A percentile compares a stretch with the other conserved stretches of the same genome.
phyloP scores from a whole-genome alignment of 441 rosid genomes.

The Dalechampia spathulata region DNA sequence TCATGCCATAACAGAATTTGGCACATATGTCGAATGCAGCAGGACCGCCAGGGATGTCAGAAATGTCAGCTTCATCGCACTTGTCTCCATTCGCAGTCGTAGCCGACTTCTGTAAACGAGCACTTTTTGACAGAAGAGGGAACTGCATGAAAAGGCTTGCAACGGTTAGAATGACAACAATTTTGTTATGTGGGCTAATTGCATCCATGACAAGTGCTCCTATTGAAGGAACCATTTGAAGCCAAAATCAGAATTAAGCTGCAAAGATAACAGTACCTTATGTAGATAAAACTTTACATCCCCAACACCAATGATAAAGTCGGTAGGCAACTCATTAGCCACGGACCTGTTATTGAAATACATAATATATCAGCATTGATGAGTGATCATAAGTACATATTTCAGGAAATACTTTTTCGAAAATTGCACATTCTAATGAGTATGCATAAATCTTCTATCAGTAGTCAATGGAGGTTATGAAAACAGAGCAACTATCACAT shows the following conservation, averaged over 20 bases:
- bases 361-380: not conserved
- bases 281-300: conserved; percentile 63
- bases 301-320: conserved; percentile 44
- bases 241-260: no score
- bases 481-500: no score
- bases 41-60: conserved; percentile 69
- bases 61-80: conserved; percentile 43
- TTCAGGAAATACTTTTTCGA: not conserved
- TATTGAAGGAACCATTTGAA: no score
- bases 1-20: conserved; percentile 77
- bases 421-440: not conserved
- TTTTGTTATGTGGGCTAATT: not conserved
- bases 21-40: conserved; percentile 76
- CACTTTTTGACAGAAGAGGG: conserved; percentile 76
- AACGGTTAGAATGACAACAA: conserved; percentile 11
- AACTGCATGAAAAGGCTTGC: conserved; percentile 38
- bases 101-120: conserved; percentile 52
- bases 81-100: conserved; percentile 36
- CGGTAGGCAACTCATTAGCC: conserved; percentile 65
- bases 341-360: conserved; percentile 39
- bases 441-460: no score
- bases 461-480: no score
- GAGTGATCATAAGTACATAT: not conserved
- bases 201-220: not conserved
- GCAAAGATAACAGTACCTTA: conserved; percentile 42